These are phyloP conservation scores for Metarhizium robertsii DNA, from an alignment of 2,329 filamentous ascomycete species.

Conservation along the genomic window DNA sequence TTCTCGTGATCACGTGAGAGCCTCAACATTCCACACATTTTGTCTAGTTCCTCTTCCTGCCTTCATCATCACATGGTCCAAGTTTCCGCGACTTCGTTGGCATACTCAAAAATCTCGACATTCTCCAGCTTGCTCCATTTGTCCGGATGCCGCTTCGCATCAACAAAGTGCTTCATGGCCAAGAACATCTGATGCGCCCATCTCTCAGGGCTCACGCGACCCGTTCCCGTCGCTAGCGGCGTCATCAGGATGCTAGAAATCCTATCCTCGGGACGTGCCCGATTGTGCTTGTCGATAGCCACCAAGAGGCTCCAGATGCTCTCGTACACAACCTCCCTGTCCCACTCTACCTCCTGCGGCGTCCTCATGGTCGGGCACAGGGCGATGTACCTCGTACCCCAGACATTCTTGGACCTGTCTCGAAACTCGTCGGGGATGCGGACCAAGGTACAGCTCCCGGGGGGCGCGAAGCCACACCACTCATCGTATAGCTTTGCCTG, in stretches of 20 bases:
- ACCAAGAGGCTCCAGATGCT: constrained; percentile 43
- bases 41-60: neutral
- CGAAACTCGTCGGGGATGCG: constrained; percentile 29
- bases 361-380: constrained; percentile 45
- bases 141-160: constrained; percentile 32
- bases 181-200: constrained; percentile 42
- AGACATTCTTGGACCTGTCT: constrained; percentile 23
- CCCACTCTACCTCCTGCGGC: constrained; percentile 34
- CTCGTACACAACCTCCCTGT: constrained; percentile 43
- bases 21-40: neutral
- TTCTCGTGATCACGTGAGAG: too few relatives aligned
- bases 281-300: constrained; percentile 38
- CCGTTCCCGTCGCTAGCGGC: constrained; percentile 40
- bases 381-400: constrained; percentile 33
- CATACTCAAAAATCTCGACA: constrained; percentile 3
- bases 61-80: constrained; percentile 2
- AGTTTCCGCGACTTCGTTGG: constrained; percentile 4
- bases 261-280: constrained; percentile 11
- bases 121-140: constrained; percentile 29
- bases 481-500: constrained; percentile 35
- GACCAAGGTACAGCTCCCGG: constrained; percentile 39
- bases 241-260: constrained; percentile 40
- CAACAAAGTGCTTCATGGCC: constrained; percentile 41
- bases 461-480: constrained; percentile 40
- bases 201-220: constrained; percentile 31